Evolutionary conservation across 768 basidiomycete species (phyloP).

Genomic region (Naganishia onofrii): DNA sequence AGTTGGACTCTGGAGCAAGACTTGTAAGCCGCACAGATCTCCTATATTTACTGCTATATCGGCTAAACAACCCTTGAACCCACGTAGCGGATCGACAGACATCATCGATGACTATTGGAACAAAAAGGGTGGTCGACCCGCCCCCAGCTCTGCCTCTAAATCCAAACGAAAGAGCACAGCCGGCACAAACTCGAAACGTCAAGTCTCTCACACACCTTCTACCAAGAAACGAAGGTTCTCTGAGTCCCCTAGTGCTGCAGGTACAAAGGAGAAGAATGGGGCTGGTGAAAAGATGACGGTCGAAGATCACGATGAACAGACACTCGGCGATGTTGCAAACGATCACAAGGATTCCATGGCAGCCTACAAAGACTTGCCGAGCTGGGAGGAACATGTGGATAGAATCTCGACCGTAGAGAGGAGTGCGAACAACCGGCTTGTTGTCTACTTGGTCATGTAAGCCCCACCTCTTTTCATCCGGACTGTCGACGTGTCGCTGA

Average conservation of each 20-base stretch:
- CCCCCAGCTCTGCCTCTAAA: conserved; percentile 12
- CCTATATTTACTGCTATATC: background rate
- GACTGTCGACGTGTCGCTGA: background rate
- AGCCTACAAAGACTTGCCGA: conserved; percentile 41
- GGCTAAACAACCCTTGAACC: background rate
- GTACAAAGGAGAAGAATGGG: conserved; percentile 8
- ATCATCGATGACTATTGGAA: conserved; percentile 45
- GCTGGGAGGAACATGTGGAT: conserved; percentile 47
- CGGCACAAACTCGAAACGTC: conserved; percentile 26
- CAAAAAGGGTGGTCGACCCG: conserved; percentile 37
- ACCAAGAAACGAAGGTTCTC: conserved; percentile 16
- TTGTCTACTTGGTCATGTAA: conserved; percentile 49
- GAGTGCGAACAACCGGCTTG: conserved; percentile 33
- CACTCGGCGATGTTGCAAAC: conserved; percentile 27
- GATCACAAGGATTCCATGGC: conserved; percentile 41
- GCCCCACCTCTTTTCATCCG: conserved; percentile 15
- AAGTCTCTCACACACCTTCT: background rate
- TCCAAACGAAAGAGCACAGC: conserved; percentile 30
- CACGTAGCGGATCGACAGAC: conserved; percentile 38
- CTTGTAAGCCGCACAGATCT: conserved; percentile 38
- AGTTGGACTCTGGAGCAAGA: conserved; percentile 49
- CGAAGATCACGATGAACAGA: conserved; percentile 26
- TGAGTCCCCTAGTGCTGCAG: conserved; percentile 20
- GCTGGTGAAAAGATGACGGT: conserved; percentile 32
- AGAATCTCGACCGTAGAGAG: conserved; percentile 47